Conservation (phyloP, 768 basidiomycete species). For the Lyophyllum shimeji region DNA sequence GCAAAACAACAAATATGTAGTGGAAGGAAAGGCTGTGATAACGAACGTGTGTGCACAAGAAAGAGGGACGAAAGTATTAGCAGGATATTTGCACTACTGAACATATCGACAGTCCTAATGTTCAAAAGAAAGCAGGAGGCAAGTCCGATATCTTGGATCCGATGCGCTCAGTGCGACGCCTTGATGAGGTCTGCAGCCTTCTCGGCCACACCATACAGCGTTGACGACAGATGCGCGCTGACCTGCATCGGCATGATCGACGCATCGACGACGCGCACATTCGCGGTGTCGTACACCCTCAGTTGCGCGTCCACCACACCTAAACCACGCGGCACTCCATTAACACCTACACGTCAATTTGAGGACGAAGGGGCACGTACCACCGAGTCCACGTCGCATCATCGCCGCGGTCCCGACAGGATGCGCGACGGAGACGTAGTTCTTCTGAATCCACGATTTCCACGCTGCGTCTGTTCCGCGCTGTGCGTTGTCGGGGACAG, state of each 20-base stretch:
- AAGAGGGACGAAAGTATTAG: too few relatives aligned
- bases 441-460: slow-evolving; percentile 43
- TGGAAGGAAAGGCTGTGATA: too few relatives aligned
- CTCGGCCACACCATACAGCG: slow-evolving; percentile 55
- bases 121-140: too few relatives aligned
- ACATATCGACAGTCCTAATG: too few relatives aligned
- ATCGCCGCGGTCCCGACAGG: slow-evolving; percentile 49
- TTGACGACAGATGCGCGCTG: slow-evolving; percentile 45
- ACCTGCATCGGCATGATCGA: slow-evolving; percentile 48
- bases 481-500: slow-evolving; percentile 40
- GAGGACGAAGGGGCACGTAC: slow-evolving; percentile 19
- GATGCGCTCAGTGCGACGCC: slow-evolving; percentile 31
- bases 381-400: slow-evolving; percentile 37
- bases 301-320: slow-evolving; percentile 49
- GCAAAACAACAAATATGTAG: too few relatives aligned
- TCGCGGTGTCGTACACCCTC: slow-evolving; percentile 44
- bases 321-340: slow-evolving; percentile 20
- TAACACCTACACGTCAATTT: too few relatives aligned
- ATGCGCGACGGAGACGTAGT: slow-evolving; percentile 47
- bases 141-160: too few relatives aligned
- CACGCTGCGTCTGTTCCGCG: slow-evolving; percentile 46
- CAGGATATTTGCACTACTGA: too few relatives aligned
- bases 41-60: too few relatives aligned
- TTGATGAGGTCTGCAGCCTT: slow-evolving; percentile 54
- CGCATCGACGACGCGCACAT: slow-evolving; percentile 54